Evolutionary conservation across 108 stramenopile species (phyloP), one percentile per base, ranked within the genome.

Genomic region (Discostella stelligeroides): DNA sequence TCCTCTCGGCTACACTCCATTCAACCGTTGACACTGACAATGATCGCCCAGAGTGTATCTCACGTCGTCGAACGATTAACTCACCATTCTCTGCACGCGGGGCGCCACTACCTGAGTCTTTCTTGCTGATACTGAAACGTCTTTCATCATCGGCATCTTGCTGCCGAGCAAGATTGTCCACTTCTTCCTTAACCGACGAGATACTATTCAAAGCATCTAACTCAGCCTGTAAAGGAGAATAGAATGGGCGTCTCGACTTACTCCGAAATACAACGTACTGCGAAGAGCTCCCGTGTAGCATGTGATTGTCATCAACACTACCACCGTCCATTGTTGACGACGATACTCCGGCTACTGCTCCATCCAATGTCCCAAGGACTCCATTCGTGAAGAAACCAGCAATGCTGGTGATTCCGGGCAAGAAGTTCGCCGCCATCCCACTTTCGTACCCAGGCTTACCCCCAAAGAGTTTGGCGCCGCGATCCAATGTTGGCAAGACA

Each of bases 1-100:
- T 83, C 67, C 91, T 92, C 64, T 92, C 90, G 15, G 94, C 94
- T 10, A 95, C 94, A 74, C 86, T 87, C 91, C 91, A 95, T 70
- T 89, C 89, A n/a, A 95, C 88, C 12, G 91, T 83, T 4, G 83
- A 82, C 6, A 95, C 91, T 14, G 85, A 88, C 66, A 95, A 43
- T 0, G 94, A 85, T 9, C 94, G 77, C 8, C 94, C 94, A 4
- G 94, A 88, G 65, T 91, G 88, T 10, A 95, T 71, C 68, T 95
- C 94, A 30, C 94, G 78, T 53, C 91, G 66, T 63, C 83, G 74
- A 17, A 95, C 55, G 41, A 92, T 81, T 24, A 95, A 73, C 68
- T 95, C 94, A 5, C 94, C 94, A 57, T 88, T 67, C 38, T 82
- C 75, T 56, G 80, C 67, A 3, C 89, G 79, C 1, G 94, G 94